phyloP scores from a whole-genome alignment of 2,329 filamentous ascomycete species.

The Trichocomaceae sp. region DNA sequence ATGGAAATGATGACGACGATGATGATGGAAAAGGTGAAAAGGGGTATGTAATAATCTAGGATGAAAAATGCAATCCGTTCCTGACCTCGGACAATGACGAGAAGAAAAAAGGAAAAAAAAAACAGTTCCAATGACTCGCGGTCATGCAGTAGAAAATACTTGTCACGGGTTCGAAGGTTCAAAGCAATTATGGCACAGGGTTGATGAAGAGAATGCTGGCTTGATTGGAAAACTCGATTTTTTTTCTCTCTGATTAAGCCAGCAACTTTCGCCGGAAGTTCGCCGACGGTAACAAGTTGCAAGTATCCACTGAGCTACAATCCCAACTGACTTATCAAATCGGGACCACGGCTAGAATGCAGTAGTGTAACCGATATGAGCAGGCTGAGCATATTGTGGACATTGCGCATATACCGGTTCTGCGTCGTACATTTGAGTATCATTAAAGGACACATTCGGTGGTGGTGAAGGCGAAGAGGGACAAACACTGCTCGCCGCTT shows the following conservation, averaged over 20 bases:
- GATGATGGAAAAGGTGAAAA: slow-evolving; percentile 19
- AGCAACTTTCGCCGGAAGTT: slow-evolving; percentile 5
- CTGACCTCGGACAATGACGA: slow-evolving; percentile 10
- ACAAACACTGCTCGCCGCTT: slow-evolving; percentile 24
- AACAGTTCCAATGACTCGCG: slow-evolving; percentile 10
- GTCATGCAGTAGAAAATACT: slow-evolving; percentile 8
- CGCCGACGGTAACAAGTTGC: slow-evolving; percentile 6
- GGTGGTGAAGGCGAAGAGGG: slow-evolving; percentile 34
- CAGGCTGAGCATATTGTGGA: slow-evolving; percentile 27
- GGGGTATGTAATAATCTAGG: slow-evolving; percentile 24
- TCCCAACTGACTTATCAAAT: slow-evolving; percentile 11
- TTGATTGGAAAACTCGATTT: slow-evolving; percentile 22
- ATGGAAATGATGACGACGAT: background rate
- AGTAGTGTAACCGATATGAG: slow-evolving; percentile 31
- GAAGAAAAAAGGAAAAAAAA: slow-evolving; percentile 5
- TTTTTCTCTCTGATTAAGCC: slow-evolving; percentile 26
- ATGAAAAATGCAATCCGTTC: slow-evolving; percentile 21
- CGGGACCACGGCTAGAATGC: slow-evolving; percentile 19
- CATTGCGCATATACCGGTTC: slow-evolving; percentile 30
- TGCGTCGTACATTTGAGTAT: slow-evolving; percentile 30
- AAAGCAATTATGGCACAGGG: slow-evolving; percentile 17
- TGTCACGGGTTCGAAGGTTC: slow-evolving; percentile 6
- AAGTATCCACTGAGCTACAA: slow-evolving; percentile 1
- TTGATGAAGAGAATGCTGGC: slow-evolving; percentile 11
- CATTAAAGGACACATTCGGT: slow-evolving; percentile 31